Conservation (phyloP, 345 rosid genomes). For the Raphanus raphanistrum region DNA sequence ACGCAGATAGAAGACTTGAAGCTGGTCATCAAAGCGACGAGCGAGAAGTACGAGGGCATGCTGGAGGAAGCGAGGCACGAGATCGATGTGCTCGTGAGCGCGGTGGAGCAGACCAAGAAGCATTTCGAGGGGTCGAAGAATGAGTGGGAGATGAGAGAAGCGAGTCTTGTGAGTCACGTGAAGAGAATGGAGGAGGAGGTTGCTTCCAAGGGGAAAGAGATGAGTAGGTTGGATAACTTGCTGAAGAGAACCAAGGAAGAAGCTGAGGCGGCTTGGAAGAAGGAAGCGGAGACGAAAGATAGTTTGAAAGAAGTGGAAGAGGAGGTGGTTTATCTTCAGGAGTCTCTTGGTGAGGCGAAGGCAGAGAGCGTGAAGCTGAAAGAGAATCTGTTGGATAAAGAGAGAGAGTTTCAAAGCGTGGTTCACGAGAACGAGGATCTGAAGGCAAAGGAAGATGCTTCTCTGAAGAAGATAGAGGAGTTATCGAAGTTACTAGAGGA, state of each 20-base stretch:
- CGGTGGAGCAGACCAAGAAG: constrained; percentile 56
- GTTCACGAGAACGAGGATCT: constrained; percentile 78
- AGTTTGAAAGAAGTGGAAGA: constrained; percentile 79
- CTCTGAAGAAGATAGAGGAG: constrained; percentile 63
- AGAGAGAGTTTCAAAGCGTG: constrained; percentile 67
- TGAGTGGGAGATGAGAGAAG: constrained; percentile 83
- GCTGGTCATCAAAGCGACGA: constrained; percentile 73
- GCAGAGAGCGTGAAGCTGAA: constrained; percentile 73
- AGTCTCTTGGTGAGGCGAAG: constrained; percentile 66
- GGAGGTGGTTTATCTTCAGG: constrained; percentile 76
- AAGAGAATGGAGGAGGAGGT: constrained; percentile 75
- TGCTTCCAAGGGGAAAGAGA: constrained; percentile 63
- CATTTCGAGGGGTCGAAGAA: constrained; percentile 54
- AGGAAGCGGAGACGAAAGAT: constrained; percentile 67
- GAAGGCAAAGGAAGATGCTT: constrained; percentile 57
- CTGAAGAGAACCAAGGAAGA: constrained; percentile 74
- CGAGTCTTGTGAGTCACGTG: constrained; percentile 52
- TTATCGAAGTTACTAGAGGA: constrained; percentile 51
- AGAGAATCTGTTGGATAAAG: constrained; percentile 77
- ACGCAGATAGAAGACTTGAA: constrained; percentile 72
- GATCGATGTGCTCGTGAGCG: constrained; percentile 53
- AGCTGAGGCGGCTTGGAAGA: constrained; percentile 65
- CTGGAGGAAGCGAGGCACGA: constrained; percentile 77
- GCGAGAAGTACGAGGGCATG: constrained; percentile 75
- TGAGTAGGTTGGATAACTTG: constrained; percentile 65